Evolutionary conservation across 352 stramenopile species (phyloP).

Genomic region (Detonula confervacea): DNA sequence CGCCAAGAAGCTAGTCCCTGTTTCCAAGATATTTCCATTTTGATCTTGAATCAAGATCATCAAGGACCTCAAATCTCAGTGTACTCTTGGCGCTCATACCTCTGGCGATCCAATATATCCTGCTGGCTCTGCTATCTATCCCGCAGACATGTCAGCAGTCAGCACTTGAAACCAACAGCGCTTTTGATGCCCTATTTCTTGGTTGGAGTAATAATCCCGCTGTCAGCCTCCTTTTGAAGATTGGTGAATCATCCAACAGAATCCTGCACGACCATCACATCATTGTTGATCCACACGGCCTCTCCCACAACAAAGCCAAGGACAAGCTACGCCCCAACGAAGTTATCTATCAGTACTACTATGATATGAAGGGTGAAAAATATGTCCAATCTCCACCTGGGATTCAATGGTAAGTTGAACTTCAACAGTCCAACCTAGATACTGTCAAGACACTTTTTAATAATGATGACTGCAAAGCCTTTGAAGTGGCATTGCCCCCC

Average conservation of each 20-base stretch:
- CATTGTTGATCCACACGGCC: slow-evolving; percentile 2
- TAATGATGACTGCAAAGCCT: background rate
- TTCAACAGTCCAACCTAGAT: background rate
- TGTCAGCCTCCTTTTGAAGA: no score
- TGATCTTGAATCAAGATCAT: slow-evolving; percentile 11
- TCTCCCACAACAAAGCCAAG: background rate
- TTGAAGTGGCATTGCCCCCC: background rate
- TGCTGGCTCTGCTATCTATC: background rate
- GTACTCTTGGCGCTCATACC: background rate
- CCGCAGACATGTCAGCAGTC: background rate
- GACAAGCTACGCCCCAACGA: background rate
- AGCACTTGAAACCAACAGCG: background rate
- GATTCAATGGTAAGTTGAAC: no score
- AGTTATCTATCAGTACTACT: background rate
- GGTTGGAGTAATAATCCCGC: no score
- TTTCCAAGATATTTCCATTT: slow-evolving; percentile 2
- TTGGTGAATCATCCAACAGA: background rate
- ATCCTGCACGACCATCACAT: background rate
- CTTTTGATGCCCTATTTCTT: no score
- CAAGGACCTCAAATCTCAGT: background rate
- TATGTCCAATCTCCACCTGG: no score
- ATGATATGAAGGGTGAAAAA: no score
- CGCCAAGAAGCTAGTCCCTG: background rate
- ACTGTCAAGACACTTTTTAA: background rate
- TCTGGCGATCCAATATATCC: background rate